These are phyloP conservation scores for Micractinium conductrix DNA, from an alignment of 139 green algal genomes.

Conservation along the genomic window DNA sequence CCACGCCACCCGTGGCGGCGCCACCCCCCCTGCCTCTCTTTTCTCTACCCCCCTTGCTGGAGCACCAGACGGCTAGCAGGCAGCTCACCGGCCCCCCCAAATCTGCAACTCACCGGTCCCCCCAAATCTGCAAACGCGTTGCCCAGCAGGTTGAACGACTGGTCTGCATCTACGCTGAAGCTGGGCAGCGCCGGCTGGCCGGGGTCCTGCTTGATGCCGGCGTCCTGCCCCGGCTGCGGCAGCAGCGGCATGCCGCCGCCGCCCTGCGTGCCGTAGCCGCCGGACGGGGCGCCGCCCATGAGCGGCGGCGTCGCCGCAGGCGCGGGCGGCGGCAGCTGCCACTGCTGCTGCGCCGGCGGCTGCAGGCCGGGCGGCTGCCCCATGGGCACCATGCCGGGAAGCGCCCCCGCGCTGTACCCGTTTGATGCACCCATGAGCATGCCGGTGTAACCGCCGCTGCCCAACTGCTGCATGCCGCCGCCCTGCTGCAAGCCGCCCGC, in stretches of 20 bases:
- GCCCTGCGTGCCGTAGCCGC: slow-evolving; percentile 1
- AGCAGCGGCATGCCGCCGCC: slow-evolving; percentile 2
- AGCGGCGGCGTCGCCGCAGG: neutral
- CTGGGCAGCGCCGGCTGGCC: neutral
- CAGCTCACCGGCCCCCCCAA: neutral
- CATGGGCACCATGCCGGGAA: neutral
- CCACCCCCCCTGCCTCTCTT: too few relatives aligned
- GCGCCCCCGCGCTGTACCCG: neutral
- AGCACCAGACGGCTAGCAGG: too few relatives aligned
- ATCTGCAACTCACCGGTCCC: neutral
- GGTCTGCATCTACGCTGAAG: neutral
- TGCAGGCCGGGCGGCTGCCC: neutral
- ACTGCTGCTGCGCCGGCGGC: neutral
- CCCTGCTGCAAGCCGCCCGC: neutral
- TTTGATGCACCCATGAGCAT: neutral
- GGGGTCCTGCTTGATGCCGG: neutral
- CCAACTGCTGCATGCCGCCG: neutral
- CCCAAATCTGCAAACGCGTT: slow-evolving; percentile 16
- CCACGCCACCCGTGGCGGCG: too few relatives aligned
- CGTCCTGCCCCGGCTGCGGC: neutral
- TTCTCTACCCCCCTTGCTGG: too few relatives aligned
- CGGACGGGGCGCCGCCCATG: neutral
- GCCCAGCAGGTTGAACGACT: slow-evolving; percentile 24
- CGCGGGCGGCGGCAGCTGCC: neutral
- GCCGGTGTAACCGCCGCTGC: neutral